Percentiles rank a stretch among this genome's conserved stretches.
These are phyloP conservation scores for Neodidymelliopsis sp. DNA, from an alignment of 2,329 filamentous ascomycete genomes.

Conservation along the genomic window DNA sequence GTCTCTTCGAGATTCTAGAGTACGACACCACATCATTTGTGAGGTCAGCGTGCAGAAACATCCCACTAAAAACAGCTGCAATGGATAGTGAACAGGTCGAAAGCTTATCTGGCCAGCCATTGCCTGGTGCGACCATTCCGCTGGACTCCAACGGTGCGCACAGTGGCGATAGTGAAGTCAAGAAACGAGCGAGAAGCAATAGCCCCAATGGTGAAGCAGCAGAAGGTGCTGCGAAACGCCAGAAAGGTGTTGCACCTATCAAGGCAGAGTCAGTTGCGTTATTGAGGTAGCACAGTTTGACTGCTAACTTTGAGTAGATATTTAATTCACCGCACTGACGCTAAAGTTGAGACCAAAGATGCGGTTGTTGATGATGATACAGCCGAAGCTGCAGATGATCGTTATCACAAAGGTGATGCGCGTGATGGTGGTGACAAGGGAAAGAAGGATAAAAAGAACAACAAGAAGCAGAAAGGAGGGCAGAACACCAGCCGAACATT, in stretches of 20 bases:
- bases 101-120: conserved; percentile 15
- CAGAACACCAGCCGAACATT: conserved; percentile 88
- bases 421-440: conserved; percentile 50
- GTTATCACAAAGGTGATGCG: conserved; percentile 51
- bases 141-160: conserved; percentile 26
- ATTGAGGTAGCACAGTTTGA: neutral
- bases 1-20: conserved; percentile 1
- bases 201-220: conserved; percentile 44
- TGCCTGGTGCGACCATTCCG: conserved; percentile 21
- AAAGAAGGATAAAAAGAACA: conserved; percentile 57
- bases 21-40: conserved; percentile 7
- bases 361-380: conserved; percentile 61
- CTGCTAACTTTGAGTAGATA: conserved; percentile 34
- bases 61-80: conserved; percentile 4
- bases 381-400: conserved; percentile 62
- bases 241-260: conserved; percentile 70
- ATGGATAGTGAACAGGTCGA: conserved; percentile 26
- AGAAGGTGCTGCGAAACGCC: conserved; percentile 39
- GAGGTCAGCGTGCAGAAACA: conserved; percentile 12
- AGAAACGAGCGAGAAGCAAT: conserved; percentile 41
- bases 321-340: conserved; percentile 39
- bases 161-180: conserved; percentile 36
- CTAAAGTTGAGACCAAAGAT: conserved; percentile 32
- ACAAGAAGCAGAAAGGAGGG: conserved; percentile 71
- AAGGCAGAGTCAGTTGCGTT: conserved; percentile 69